A percentile compares a stretch with the other conserved stretches of the same genome.
Evolutionary conservation across 768 basidiomycete species (phyloP).

Genomic region (Tylopilus sp.): DNA sequence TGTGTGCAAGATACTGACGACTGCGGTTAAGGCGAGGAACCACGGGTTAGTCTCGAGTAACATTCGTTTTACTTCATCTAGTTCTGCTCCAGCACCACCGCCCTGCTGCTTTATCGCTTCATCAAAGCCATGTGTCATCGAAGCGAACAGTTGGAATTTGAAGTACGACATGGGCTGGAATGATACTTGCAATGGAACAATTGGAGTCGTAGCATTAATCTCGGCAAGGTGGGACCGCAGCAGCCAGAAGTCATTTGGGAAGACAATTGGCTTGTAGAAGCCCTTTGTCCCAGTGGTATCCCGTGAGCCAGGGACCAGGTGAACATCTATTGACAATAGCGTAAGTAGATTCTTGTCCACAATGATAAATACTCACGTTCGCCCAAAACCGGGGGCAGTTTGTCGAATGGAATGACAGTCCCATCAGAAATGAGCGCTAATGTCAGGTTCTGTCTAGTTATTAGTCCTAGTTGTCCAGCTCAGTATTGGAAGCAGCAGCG

Average conservation of each 20-base stretch:
- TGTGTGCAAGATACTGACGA: slow-evolving; percentile 85
- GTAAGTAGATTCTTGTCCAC: slow-evolving; percentile 6
- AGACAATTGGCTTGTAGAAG: slow-evolving; percentile 84
- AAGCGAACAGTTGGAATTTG: slow-evolving; percentile 85
- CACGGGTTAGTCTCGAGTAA: slow-evolving; percentile 85
- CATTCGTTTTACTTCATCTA: slow-evolving; percentile 97
- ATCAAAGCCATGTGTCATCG: slow-evolving; percentile 83
- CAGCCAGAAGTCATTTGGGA: slow-evolving; percentile 95
- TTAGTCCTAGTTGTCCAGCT: slow-evolving; percentile 7
- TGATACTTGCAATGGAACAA: slow-evolving; percentile 73
- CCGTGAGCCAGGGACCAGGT: slow-evolving; percentile 54
- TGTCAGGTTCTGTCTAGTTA: slow-evolving; percentile 67
- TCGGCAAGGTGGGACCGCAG: slow-evolving; percentile 77
- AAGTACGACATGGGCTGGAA: slow-evolving; percentile 84
- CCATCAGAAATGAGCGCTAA: slow-evolving; percentile 79
- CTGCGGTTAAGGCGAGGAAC: slow-evolving; percentile 78
- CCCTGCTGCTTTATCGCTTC: slow-evolving; percentile 81
- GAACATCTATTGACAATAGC: slow-evolving; percentile 48
- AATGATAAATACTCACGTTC: slow-evolving; percentile 49
- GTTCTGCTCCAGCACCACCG: slow-evolving; percentile 57
- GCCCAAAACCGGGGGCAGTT: slow-evolving; percentile 55
- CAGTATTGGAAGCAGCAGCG: slow-evolving; percentile 12
- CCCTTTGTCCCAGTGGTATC: slow-evolving; percentile 64
- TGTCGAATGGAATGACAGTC: slow-evolving; percentile 46
- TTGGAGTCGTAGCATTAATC: slow-evolving; percentile 79